Percentiles rank a stretch among this genome's conserved stretches.
Evolutionary conservation across 1,139 yeast genomes (phyloP).

Genomic region (Debaryomycetaceae sp.): DNA sequence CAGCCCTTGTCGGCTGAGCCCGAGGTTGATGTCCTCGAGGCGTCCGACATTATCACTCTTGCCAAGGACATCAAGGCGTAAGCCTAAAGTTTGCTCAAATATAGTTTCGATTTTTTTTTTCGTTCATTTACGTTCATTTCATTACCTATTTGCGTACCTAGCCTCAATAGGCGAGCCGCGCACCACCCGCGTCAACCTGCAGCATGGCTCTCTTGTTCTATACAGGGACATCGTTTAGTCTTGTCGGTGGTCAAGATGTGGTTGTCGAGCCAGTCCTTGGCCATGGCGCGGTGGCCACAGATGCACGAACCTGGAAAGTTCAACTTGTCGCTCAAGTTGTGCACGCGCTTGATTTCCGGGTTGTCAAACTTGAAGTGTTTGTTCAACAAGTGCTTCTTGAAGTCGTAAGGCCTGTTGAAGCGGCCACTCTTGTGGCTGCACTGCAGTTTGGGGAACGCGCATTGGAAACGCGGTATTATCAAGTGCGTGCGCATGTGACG

Average conservation of each 20-base stretch:
- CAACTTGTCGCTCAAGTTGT: slow-evolving; percentile 53
- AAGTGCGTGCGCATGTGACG: slow-evolving; percentile 66
- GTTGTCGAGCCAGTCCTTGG: slow-evolving; percentile 52
- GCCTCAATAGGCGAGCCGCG: background rate
- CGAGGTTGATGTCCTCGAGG: background rate
- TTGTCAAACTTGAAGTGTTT: slow-evolving; percentile 57
- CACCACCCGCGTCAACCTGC: too few relatives aligned
- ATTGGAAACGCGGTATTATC: slow-evolving; percentile 50
- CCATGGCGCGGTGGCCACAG: slow-evolving; percentile 51
- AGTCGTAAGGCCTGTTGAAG: slow-evolving; percentile 68
- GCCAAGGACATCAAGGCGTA: slow-evolving; percentile 2
- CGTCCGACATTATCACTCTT: slow-evolving; percentile 3
- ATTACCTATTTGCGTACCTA: background rate
- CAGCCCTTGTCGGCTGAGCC: background rate
- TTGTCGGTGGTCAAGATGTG: slow-evolving; percentile 43
- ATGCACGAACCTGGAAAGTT: slow-evolving; percentile 50
- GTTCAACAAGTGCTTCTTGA: slow-evolving; percentile 61
- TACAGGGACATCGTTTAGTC: slow-evolving; percentile 26
- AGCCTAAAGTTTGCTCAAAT: slow-evolving; percentile 1
- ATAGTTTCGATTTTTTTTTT: background rate
- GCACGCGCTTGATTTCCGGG: slow-evolving; percentile 41
- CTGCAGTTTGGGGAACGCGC: slow-evolving; percentile 51
- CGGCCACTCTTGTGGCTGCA: slow-evolving; percentile 61
- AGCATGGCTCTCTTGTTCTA: slow-evolving; percentile 11
- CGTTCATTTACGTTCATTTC: background rate